A percentile compares a stretch with the other conserved stretches of the same genome.
Conservation (phyloP, 2,329 filamentous ascomycete genomes). For the Aspergillus brunneoviolaceus region DNA sequence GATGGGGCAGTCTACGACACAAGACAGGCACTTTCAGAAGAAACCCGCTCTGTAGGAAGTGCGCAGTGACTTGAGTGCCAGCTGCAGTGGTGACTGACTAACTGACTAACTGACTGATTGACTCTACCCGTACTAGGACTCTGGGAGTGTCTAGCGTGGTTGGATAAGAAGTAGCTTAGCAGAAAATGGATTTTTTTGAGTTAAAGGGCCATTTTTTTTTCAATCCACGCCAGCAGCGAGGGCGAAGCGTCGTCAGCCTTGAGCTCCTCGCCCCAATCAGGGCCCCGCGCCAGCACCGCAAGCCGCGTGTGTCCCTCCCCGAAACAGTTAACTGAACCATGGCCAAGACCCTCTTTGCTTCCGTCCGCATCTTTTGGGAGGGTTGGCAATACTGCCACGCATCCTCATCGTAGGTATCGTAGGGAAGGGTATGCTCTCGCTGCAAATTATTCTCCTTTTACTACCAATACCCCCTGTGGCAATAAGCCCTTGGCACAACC, state of each 20-base stretch:
- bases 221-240: constrained; percentile 23
- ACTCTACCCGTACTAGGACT: too few species aligned
- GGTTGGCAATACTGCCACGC: not conserved
- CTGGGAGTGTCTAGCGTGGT: too few species aligned
- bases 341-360: constrained; percentile 29
- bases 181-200: constrained; percentile 12
- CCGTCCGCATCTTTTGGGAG: not conserved
- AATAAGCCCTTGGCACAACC: not conserved
- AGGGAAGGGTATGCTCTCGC: not conserved
- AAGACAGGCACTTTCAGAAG: not conserved
- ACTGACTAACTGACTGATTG: not conserved
- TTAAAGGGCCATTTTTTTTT: constrained; percentile 17
- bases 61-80: not conserved
- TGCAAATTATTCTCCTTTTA: not conserved
- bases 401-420: not conserved
- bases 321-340: constrained; percentile 29
- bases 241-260: constrained; percentile 40
- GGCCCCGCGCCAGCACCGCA: constrained; percentile 28
- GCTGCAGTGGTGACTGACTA: not conserved
- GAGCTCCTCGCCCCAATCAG: constrained; percentile 35
- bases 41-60: too few species aligned
- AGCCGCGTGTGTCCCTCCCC: constrained; percentile 38
- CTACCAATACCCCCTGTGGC: not conserved
- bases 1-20: constrained; percentile 12
- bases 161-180: constrained; percentile 7